Evolutionary conservation across 139 green algal species (phyloP), one percentile per base, ranked within the genome.

Genomic region (Dunaliella primolecta): DNA sequence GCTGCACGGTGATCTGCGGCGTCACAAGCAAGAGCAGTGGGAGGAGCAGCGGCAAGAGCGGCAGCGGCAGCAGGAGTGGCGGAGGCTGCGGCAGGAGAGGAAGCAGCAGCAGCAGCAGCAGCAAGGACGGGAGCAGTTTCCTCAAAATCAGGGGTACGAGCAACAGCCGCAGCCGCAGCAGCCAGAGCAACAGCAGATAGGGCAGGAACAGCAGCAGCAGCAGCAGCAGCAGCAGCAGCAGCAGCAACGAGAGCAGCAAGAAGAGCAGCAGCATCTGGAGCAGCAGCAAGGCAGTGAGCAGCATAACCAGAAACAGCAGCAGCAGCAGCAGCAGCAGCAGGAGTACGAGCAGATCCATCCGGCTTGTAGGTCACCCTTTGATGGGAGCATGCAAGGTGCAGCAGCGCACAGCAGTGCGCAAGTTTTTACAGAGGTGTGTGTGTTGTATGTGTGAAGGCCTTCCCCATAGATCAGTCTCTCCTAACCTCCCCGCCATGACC

Each of bases 21-120:
- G 82, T 38, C 36, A 78, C 1, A 75, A 86, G 55, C 75, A 86
- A 30, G 0, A 76, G 83, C n/a, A 81, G 29, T 32, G 82, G 20
- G 77, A 33, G 11, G 2, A 75, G 1, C 83, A 33, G n/a, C 75
- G 30, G n/a, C 75, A 38, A 25, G 21, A 33, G 75, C 75, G 30
- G 75, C 75, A 80, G n/a, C 75, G 30, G 75, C 75, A 80, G 75
- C 75, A 38, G 75, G 15, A 80, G n/a, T 25, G 30, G 75, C 75
- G 15, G 31, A 21, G 30, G 75, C n/a, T 24, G 75, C n/a, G 24
- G n/a, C 75, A 32, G 74, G 23, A 80, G 74, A 11, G 11, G 74
- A 11, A 32, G 74, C 29, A 32, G 29, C 29, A 32, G 74, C 74
- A 36, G 74, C 74, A 80, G 74, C 74, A 34, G 74, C 74, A 80